phyloP scores from a whole-genome alignment of 495 filamentous ascomycete species.

The Monascus purpureus region DNA sequence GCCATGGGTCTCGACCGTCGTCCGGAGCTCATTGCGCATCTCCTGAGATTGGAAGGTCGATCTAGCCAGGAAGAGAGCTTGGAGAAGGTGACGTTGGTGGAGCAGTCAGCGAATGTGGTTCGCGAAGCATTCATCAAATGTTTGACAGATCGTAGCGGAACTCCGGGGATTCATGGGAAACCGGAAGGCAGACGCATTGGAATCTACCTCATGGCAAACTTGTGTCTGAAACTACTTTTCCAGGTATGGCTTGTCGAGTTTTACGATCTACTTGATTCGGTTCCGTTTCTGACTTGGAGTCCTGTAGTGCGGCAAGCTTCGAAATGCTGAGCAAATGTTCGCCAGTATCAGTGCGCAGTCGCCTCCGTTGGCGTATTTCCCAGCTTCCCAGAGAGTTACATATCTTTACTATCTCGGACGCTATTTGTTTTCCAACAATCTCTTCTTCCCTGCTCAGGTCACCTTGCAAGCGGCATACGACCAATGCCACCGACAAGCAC shows the following conservation, averaged over 20 bases:
- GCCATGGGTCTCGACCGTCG: constrained; percentile 67
- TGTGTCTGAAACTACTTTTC: constrained; percentile 80
- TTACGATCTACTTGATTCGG: constrained; percentile 3
- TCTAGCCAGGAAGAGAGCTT: constrained; percentile 36
- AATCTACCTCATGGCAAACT: constrained; percentile 81
- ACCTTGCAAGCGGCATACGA: constrained; percentile 68
- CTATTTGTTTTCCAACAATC: constrained; percentile 67
- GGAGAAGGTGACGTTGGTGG: constrained; percentile 62
- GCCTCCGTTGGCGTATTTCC: constrained; percentile 62
- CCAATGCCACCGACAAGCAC: constrained; percentile 53
- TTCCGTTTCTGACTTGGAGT: no score
- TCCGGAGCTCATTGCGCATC: constrained; percentile 51
- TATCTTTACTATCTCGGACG: constrained; percentile 92
- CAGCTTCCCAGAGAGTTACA: constrained; percentile 77
- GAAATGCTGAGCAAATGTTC: constrained; percentile 73
- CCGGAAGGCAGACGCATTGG: constrained; percentile 75
- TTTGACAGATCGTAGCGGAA: constrained; percentile 63
- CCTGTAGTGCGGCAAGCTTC: constrained; percentile 41
- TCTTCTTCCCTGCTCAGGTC: constrained; percentile 60
- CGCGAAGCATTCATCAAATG: constrained; percentile 86
- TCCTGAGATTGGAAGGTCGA: constrained; percentile 36
- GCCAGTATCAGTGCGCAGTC: constrained; percentile 75
- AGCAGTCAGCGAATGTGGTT: constrained; percentile 72
- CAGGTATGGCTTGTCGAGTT: constrained; percentile 34
- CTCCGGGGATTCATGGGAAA: constrained; percentile 33